phyloP scores from a whole-genome alignment of 1,139 yeast genomes.

The Sugiyamaella neomexicana region DNA sequence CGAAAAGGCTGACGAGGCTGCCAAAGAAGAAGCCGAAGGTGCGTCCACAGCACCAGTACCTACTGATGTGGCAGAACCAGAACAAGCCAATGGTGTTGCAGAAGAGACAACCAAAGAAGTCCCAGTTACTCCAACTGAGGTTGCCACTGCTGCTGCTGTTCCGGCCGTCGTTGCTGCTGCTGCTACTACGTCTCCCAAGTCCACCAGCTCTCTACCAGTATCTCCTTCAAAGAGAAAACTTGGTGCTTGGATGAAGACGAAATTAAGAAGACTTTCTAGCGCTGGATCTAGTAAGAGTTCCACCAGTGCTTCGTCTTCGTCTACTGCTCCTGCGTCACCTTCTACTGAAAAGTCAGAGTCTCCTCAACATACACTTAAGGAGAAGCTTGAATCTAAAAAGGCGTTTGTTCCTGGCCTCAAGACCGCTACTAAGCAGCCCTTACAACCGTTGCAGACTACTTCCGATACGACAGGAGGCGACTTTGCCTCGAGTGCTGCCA shows the following conservation, averaged over 20 bases:
- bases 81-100: neutral
- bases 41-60: neutral
- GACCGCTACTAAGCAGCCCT: conserved; percentile 10
- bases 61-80: neutral
- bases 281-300: conserved; percentile 8
- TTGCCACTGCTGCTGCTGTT: conserved; percentile 17
- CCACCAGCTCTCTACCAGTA: conserved; percentile 5
- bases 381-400: conserved; percentile 19
- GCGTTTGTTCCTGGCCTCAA: neutral
- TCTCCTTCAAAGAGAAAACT: conserved; percentile 13
- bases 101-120: neutral
- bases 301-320: no score
- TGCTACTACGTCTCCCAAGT: conserved; percentile 5
- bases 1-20: conserved; percentile 2
- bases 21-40: neutral
- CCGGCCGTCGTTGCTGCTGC: conserved; percentile 14
- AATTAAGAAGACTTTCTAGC: conserved; percentile 17
- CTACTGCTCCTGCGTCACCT: neutral
- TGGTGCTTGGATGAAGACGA: conserved; percentile 16
- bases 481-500: conserved; percentile 25
- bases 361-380: conserved; percentile 15
- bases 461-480: conserved; percentile 19
- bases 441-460: conserved; percentile 22
- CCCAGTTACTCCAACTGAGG: conserved; percentile 9
- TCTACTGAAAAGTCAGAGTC: conserved; percentile 2